Evolutionary conservation across 129 eudicot species (phyloP).

Genomic region (carrot (Daucus carota)): DNA sequence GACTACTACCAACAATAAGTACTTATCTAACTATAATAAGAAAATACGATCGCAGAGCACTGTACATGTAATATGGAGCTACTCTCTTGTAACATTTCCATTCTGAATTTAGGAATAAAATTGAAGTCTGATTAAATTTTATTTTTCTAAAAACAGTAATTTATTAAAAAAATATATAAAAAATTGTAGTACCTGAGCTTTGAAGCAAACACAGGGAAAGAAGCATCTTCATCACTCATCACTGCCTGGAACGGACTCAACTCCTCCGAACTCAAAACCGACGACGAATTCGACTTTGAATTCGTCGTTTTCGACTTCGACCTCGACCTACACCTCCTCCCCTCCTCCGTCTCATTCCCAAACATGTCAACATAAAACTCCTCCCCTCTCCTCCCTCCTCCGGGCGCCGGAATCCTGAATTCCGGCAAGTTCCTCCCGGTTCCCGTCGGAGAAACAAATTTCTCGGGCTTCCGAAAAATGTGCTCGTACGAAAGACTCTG

Average conservation of each 20-base stretch:
- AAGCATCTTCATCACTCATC: constrained; percentile 39
- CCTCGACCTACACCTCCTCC: constrained; percentile 39
- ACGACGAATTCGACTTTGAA: constrained; percentile 66
- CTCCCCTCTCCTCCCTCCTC: constrained; percentile 18
- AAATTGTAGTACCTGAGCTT: constrained; percentile 59
- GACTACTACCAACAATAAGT: too few relatives aligned
- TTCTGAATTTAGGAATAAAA: too few relatives aligned
- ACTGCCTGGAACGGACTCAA: constrained; percentile 56
- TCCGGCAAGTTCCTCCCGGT: constrained; percentile 75
- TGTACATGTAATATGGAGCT: too few relatives aligned
- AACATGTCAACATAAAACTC: constrained; percentile 66
- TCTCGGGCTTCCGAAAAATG: constrained; percentile 33
- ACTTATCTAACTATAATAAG: too few relatives aligned
- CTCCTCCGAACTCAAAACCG: constrained; percentile 73
- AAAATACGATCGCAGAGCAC: too few relatives aligned
- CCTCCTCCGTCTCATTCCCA: constrained; percentile 31
- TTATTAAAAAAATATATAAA: neutral
- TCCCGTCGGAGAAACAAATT: constrained; percentile 10
- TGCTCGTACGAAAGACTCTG: constrained; percentile 33
- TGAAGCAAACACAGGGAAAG: constrained; percentile 38
- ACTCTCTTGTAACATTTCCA: too few relatives aligned
- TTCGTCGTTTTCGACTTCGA: constrained; percentile 23
- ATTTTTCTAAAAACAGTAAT: too few relatives aligned
- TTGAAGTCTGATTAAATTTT: too few relatives aligned
- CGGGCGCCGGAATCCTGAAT: constrained; percentile 52